phyloP scores from a whole-genome alignment of 2,329 filamentous ascomycete genomes.

The Ceratocystis albifundus region DNA sequence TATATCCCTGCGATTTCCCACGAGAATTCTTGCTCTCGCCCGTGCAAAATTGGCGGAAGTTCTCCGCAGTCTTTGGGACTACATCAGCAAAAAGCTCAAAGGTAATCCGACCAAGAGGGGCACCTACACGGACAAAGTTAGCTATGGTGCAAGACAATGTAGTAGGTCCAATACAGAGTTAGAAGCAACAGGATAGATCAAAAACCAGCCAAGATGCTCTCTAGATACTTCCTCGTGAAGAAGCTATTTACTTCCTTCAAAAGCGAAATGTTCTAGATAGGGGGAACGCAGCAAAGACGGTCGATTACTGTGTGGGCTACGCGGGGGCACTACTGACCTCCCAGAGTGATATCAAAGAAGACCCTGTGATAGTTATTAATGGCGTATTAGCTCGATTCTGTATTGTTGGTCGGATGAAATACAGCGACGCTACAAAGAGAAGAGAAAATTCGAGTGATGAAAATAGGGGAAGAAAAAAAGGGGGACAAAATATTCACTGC shows the following conservation, averaged over 20 bases:
- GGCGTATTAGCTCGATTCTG: neutral
- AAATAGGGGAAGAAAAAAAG: no score
- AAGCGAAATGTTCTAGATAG: no score
- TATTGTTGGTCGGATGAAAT: no score
- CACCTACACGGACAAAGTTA: conserved; percentile 42
- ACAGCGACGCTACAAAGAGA: no score
- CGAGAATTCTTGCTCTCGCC: conserved; percentile 73
- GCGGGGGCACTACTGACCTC: conserved; percentile 44
- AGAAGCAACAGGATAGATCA: neutral
- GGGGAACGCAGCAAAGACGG: neutral
- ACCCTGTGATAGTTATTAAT: conserved; percentile 34
- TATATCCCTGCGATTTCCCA: conserved; percentile 81
- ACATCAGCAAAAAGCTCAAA: conserved; percentile 82
- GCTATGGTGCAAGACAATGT: neutral
- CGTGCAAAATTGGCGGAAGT: conserved; percentile 94
- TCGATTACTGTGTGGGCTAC: neutral
- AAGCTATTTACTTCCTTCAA: no score
- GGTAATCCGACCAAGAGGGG: conserved; percentile 74
- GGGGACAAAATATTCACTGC: no score
- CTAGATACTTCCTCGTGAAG: no score
- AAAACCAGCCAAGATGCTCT: neutral
- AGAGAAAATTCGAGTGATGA: no score
- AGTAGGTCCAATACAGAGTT: neutral
- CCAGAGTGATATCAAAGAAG: conserved; percentile 69
- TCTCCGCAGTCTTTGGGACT: conserved; percentile 81